Evolutionary conservation across 1,284 basidiomycete species (phyloP).

Genomic region (Trametes hirsuta): DNA sequence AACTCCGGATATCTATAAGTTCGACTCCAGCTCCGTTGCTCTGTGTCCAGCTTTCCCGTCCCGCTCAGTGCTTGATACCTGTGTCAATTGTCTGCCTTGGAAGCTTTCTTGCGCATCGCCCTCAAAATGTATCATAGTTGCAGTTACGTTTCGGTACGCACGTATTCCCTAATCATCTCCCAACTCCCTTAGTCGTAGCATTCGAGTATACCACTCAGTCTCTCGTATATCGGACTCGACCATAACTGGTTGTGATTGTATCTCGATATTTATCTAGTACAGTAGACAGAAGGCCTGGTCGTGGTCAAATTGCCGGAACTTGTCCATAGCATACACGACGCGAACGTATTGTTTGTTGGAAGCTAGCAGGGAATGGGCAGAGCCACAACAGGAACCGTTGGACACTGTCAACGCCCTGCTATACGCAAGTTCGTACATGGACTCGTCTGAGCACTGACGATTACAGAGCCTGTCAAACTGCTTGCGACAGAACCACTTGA

Average conservation of each 20-base stretch:
- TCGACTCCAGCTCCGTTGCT: not conserved
- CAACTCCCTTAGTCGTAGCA: constrained; percentile 7
- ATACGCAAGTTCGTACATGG: no score
- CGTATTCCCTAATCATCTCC: not conserved
- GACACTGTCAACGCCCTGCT: no score
- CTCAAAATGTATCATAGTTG: constrained; percentile 8
- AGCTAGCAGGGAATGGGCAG: no score
- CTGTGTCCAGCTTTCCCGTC: not conserved
- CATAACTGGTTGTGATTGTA: not conserved
- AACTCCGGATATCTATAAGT: not conserved
- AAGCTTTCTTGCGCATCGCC: not conserved
- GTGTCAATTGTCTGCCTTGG: not conserved
- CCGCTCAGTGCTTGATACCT: not conserved
- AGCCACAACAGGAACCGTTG: no score
- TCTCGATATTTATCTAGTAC: constrained; percentile 15
- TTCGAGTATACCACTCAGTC: constrained; percentile 12
- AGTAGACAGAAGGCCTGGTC: not conserved
- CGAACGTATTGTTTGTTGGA: not conserved
- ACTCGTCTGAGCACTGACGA: no score
- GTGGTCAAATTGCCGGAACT: not conserved
- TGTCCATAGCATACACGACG: no score
- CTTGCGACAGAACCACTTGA: no score
- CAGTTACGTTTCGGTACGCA: not conserved
- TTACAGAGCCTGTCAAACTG: no score
- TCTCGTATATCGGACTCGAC: constrained; percentile 6